Percentiles rank a stretch among this genome's conserved stretches.
These are phyloP conservation scores for Pseudogymnoascus sp. DNA, from an alignment of 2,329 filamentous ascomycete genomes.

Conservation along the genomic window DNA sequence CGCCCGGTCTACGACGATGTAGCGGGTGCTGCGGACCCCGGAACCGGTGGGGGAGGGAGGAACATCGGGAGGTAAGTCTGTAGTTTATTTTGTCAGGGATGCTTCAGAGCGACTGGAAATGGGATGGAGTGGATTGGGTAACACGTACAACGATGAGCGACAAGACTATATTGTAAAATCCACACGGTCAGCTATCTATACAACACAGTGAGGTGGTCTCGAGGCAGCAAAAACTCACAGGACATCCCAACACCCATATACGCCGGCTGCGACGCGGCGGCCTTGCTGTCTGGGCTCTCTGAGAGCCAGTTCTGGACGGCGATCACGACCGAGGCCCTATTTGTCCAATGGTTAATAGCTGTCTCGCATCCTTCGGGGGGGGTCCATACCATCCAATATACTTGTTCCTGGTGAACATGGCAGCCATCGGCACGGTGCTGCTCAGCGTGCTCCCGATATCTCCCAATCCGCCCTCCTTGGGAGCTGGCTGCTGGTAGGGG, in stretches of 20 bases:
- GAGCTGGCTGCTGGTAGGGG: conserved; percentile 71
- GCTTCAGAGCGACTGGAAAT: not conserved
- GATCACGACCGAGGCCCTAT: conserved; percentile 64
- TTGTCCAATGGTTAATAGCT: conserved; percentile 25
- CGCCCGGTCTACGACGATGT: not conserved
- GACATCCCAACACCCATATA: conserved; percentile 75
- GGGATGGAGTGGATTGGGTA: no score
- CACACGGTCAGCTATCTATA: conserved; percentile 4
- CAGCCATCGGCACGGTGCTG: conserved; percentile 88
- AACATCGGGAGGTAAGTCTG: conserved; percentile 58
- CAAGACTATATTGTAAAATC: conserved; percentile 20
- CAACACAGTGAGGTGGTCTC: conserved; percentile 6
- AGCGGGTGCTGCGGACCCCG: conserved; percentile 6
- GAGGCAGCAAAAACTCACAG: conserved; percentile 38
- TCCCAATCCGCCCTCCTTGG: conserved; percentile 47
- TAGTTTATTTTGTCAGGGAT: conserved; percentile 12
- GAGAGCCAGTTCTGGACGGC: conserved; percentile 69
- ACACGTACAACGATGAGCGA: conserved; percentile 33
- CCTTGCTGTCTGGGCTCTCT: conserved; percentile 60
- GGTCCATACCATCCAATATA: conserved; percentile 54
- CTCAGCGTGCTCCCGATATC: conserved; percentile 65
- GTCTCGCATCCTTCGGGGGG: not conserved
- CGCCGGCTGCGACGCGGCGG: conserved; percentile 58
- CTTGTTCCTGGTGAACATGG: conserved; percentile 88
- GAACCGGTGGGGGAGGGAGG: conserved; percentile 43